Evolutionary conservation across 257 asterid species (phyloP), one percentile per base, ranked within the genome.

Genomic region (Mitragyna speciosa): DNA sequence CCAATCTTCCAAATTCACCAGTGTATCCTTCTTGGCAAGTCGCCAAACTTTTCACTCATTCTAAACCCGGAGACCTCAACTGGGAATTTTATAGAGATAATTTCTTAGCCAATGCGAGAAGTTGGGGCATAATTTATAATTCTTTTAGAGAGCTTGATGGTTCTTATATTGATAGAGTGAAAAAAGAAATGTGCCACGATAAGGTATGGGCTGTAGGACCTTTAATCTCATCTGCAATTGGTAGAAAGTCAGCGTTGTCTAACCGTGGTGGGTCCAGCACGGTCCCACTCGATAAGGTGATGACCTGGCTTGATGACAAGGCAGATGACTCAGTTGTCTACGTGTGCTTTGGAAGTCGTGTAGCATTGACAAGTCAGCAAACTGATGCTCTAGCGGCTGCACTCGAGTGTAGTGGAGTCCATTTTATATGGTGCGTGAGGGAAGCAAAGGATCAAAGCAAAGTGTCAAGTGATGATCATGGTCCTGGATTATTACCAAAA

Each of bases 131-230:
- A 1, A n/a, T 86, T 4, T 70, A 69, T 7, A 83, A 80, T 68
- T n/a, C 89, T 6, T 80, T 84, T 24, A 43, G 48, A 3, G 83
- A 76, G 22, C 2, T 80, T 0, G 87, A 86, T 48, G 85, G 80
- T 14, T n/a, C 17, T 9, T 75, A 24, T 48, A 73, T 78, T 1
- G 80, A 83, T 16, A 10, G 15, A 3, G 33, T 75, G 19, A 86
- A 65, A 64, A 75, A 52, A 22, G 56, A 64, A 74, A 43, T 83
- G 82, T 75, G 74, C n/a, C 81, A 86, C 20, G 85, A 78, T 22
- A 61, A 69, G 28, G 83, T 86, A 43, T 86, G 85, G 87, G 68
- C 76, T 0, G 80, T 86, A 9, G 85, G 89, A 11, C 86, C 88
- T 0, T 51, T 83, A 3, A 70, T 90, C 51, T 75, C 83, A n/a